Percentiles rank a stretch among this genome's conserved stretches.
Evolutionary conservation across 2,329 filamentous ascomycete genomes (phyloP).

Genomic region (Apiospora saccharicola): DNA sequence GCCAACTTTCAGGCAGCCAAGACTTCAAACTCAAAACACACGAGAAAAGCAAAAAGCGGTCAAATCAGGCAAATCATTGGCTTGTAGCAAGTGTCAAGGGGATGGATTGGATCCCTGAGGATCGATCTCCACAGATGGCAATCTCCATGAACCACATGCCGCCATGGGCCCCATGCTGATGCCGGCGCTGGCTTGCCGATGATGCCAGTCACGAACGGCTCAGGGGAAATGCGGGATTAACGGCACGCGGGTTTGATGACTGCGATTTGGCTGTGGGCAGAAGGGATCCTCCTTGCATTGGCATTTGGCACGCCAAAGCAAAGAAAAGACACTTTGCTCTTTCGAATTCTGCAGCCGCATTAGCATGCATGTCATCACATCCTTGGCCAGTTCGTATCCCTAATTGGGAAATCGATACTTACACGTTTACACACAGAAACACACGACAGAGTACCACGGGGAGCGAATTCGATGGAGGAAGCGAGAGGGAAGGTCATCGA

Average conservation of each 20-base stretch:
- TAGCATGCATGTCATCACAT: neutral
- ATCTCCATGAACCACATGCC: slow-evolving; percentile 16
- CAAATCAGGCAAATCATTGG: slow-evolving; percentile 14
- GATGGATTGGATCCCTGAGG: slow-evolving; percentile 3
- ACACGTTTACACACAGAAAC: neutral
- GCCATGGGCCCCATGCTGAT: slow-evolving; percentile 4
- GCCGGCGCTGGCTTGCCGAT: neutral
- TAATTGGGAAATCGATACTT: neutral
- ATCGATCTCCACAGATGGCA: slow-evolving; percentile 1
- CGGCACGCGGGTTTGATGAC: neutral
- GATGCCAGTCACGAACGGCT: neutral
- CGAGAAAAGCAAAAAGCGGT: slow-evolving; percentile 21
- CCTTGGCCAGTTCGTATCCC: neutral
- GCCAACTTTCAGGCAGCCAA: slow-evolving; percentile 4
- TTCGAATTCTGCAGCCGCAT: neutral
- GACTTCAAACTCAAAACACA: neutral
- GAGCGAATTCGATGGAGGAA: neutral
- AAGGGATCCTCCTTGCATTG: neutral
- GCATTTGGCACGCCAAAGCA: neutral
- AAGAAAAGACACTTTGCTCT: neutral
- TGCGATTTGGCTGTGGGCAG: neutral
- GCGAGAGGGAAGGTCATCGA: neutral
- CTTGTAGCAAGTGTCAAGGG: neutral
- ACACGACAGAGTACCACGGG: neutral
- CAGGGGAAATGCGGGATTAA: neutral